Evolutionary conservation across 495 filamentous ascomycete genomes (phyloP), one percentile per base, ranked within the genome.

Genomic region (Aspergillus affinis): DNA sequence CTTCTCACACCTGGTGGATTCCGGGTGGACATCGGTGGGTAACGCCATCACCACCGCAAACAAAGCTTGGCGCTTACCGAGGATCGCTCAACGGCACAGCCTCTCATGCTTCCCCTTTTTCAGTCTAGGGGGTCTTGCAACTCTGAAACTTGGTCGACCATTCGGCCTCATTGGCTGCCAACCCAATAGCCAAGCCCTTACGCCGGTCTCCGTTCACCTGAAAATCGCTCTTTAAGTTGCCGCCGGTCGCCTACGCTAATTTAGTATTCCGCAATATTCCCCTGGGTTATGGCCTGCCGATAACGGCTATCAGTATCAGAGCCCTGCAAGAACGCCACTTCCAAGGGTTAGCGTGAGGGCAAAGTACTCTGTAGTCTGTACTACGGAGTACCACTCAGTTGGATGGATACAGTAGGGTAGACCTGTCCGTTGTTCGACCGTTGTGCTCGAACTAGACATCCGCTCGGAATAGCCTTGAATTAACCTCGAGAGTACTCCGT

Each of bases 61-160:
- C 54, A 56, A 56, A 56, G 54, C 54, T 56, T 56, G 54, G 54
- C 54, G 45, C 29, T n/a, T 21, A 48, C 45, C 23, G 45, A 55
- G 54, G 47, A 6, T 48, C 27, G 23, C 18, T 56, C 21, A 48
- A 56, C 12, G 54, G 45, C 54, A 56, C 29, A 48, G 41, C 54
- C 54, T 46, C 36, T 56, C 47, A 47, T 48, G 36, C 20, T 49
- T 20, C 21, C 19, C 47, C 47, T 20, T 54, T 44, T 44, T 4
- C 53, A 55, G n/a, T 10, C 51, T 36, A 53, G 20, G 13, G 18
- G 26, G 20, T 7, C 30, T 32, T 32, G 46, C 6, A 10, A n/a
- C 13, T n/a, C 17, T 48, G 46, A 48, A 18, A 18, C 17, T 48
- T 48, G 20, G 17, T n/a, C n/a, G 9, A 48, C 20, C 13, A 21